Base-by-base conservation (phyloP, 257 asterid species). In the Nicotiana attenuata region DNA sequence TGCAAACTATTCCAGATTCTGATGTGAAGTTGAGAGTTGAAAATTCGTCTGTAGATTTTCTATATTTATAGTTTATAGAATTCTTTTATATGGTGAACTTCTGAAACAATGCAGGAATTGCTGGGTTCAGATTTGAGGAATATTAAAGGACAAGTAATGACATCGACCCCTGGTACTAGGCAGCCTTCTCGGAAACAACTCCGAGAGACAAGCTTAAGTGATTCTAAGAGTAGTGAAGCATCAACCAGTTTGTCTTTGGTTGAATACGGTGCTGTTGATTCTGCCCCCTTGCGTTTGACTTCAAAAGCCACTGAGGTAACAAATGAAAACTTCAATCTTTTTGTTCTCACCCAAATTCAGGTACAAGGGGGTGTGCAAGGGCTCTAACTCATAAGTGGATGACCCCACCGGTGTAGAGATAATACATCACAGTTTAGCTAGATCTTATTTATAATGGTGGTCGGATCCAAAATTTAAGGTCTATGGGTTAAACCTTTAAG, bases 261-360 rank as follows among this genome's bases (percentile, higher is more conserved):
- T 83, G 91, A 89, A 79, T 87, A 86, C 35, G 83, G 87, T 76
- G 92, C 87, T 79, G 91, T 89, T 64, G 97, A 91, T 83, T 88
- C 96, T 35, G 87, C 90, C 29, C 86, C 95, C 71, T 35, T 91
- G 73, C 97, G 94, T 85, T 88, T 94, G 84, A 87, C 97, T 87
- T 95, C 97, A 60, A 90, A 89, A 83, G 90, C 85, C 24, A 84
- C 89, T 11, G 99, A 93, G 97, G 99, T 95, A 83, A 84, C 73
- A 68, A 14, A 13, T 50, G 63, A 26, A 50, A 47, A 75, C 45
- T 73, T 45, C 4, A 6, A 3, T 47, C 60, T 14, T 75, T 75
- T 75, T 50, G 2, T 24, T 50, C 24, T 50, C 41, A 24, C 79
- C 24, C 38, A 47, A 73, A 73, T 14, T 28, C 79, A 47, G n/a